These are phyloP conservation scores for Colletotrichum liriopes DNA, from an alignment of 2,329 filamentous ascomycete species.

Conservation along the genomic window DNA sequence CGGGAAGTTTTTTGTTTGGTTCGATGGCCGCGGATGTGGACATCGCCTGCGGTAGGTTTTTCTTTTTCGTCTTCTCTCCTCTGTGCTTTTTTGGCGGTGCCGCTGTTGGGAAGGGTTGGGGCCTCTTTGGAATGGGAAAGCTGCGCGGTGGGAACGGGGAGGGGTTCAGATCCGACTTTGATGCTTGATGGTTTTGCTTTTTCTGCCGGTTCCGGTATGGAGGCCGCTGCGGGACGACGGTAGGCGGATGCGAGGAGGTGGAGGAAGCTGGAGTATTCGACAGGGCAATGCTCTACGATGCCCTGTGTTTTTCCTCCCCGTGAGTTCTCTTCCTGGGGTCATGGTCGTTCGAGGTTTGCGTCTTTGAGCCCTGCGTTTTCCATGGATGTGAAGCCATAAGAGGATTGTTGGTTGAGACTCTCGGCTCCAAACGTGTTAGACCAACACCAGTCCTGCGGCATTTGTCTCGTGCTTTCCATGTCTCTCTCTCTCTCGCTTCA, in stretches of 20 bases:
- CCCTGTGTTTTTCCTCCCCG: neutral
- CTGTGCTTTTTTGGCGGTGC: neutral
- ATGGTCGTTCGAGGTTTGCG: neutral
- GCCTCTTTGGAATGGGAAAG: too few relatives aligned
- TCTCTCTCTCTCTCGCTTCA: neutral
- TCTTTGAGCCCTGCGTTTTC: neutral
- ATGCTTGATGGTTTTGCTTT: slow-evolving; percentile 23
- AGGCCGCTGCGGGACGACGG: slow-evolving; percentile 26
- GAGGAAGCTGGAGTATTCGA: neutral
- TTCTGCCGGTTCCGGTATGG: slow-evolving; percentile 13
- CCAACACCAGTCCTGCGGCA: neutral
- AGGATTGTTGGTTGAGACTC: neutral
- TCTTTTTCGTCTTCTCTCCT: neutral
- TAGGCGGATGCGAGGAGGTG: slow-evolving; percentile 17
- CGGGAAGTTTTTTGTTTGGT: slow-evolving; percentile 17
- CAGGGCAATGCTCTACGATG: too few relatives aligned
- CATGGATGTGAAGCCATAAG: neutral
- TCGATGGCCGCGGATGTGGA: slow-evolving; percentile 1
- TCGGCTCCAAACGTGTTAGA: neutral
- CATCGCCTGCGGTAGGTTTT: neutral
- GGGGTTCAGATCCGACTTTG: neutral
- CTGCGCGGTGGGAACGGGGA: neutral
- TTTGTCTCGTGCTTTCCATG: too few relatives aligned
- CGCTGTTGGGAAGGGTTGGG: neutral
- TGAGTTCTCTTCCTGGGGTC: neutral